These are phyloP conservation scores for Stemphylium vesicarium DNA, from an alignment of 2,329 filamentous ascomycete species.

Conservation along the genomic window DNA sequence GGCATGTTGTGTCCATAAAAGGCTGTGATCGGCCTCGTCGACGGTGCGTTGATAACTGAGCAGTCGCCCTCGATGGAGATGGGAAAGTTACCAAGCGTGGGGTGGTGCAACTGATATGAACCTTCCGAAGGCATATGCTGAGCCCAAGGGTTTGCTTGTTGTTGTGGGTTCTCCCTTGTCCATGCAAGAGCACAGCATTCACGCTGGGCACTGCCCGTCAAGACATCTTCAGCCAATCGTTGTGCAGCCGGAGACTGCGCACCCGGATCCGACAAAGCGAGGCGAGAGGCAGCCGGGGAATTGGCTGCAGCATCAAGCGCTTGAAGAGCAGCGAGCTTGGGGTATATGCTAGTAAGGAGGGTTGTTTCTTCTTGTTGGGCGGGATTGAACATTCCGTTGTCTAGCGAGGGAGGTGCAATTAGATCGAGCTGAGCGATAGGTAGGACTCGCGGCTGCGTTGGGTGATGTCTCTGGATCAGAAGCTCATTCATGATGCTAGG, in stretches of 20 bases:
- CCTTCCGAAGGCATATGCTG: conserved; percentile 47
- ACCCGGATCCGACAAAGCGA: conserved; percentile 72
- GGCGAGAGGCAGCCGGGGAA: conserved; percentile 51
- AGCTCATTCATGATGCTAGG: conserved; percentile 55
- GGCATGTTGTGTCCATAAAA: conserved; percentile 49
- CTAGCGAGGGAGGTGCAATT: conserved; percentile 45
- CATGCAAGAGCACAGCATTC: conserved; percentile 76
- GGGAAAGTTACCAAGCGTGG: conserved; percentile 51
- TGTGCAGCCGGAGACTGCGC: conserved; percentile 69
- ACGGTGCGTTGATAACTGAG: conserved; percentile 47
- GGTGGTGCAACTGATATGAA: conserved; percentile 55
- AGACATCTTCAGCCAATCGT: conserved; percentile 63
- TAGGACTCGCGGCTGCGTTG: conserved; percentile 47
- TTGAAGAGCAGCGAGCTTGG: conserved; percentile 55
- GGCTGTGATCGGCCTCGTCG: conserved; percentile 47
- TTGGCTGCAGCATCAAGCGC: conserved; percentile 55
- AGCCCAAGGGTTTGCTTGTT: conserved; percentile 48
- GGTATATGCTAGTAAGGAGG: conserved; percentile 53
- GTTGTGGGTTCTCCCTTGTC: conserved; percentile 49
- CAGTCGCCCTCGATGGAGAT: conserved; percentile 53
- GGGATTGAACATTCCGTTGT: conserved; percentile 32
- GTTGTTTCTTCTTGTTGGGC: conserved; percentile 42
- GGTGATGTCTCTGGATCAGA: conserved; percentile 49
- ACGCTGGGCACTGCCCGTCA: conserved; percentile 68
- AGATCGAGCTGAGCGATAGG: conserved; percentile 50